Conservation (phyloP, 2,329 filamentous ascomycete genomes). For the Coniochaeta sp. region DNA sequence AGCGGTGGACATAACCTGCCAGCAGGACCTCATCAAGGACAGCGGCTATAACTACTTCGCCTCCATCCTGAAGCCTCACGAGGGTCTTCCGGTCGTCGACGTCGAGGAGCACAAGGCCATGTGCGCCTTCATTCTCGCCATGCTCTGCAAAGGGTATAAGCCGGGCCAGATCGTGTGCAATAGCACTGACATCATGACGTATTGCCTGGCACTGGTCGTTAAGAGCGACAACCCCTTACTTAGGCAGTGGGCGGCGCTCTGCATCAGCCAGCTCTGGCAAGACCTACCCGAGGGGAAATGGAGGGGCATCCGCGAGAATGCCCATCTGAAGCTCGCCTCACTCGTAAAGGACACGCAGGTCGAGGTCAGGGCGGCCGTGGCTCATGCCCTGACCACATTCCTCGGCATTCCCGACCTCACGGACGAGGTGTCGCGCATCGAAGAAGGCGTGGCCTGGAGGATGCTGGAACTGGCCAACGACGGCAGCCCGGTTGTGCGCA, state of each 20-base stretch:
- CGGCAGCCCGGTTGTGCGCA: slow-evolving; percentile 88
- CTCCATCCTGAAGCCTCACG: slow-evolving; percentile 77
- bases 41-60: slow-evolving; percentile 97
- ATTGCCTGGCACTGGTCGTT: slow-evolving; percentile 73
- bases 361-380: slow-evolving; percentile 87
- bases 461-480: slow-evolving; percentile 89
- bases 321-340: slow-evolving; percentile 71
- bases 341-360: slow-evolving; percentile 80
- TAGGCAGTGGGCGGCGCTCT: slow-evolving; percentile 92
- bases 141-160: slow-evolving; percentile 92
- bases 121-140: slow-evolving; percentile 96
- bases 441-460: slow-evolving; percentile 84
- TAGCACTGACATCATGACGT: slow-evolving; percentile 81
- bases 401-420: slow-evolving; percentile 89
- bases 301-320: slow-evolving; percentile 84
- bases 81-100: slow-evolving; percentile 77
- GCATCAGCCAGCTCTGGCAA: slow-evolving; percentile 89
- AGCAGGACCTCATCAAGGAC: slow-evolving; percentile 90
- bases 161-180: slow-evolving; percentile 90
- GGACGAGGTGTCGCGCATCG: slow-evolving; percentile 81
- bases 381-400: slow-evolving; percentile 90
- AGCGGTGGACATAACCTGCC: slow-evolving; percentile 89
- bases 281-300: slow-evolving; percentile 91
- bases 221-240: slow-evolving; percentile 84
- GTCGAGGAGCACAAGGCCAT: slow-evolving; percentile 94